Evolutionary conservation across 306 rosid species (phyloP).

Genomic region (Begonia peltatifolia): DNA sequence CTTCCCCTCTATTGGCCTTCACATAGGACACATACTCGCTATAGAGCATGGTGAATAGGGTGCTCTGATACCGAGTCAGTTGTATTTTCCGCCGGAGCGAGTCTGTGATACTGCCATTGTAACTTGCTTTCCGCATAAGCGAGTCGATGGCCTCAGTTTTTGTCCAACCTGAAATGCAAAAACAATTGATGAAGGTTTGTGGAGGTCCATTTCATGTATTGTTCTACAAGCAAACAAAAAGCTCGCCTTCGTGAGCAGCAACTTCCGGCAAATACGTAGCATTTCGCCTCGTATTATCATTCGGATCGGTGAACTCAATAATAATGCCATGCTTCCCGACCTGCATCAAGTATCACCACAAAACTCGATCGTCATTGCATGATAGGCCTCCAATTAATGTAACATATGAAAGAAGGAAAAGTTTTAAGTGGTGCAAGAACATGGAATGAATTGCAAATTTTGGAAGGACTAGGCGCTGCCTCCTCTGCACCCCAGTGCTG

Average conservation of each 20-base stretch:
- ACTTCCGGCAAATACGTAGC: slow-evolving; percentile 98
- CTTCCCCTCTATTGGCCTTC: slow-evolving; percentile 47
- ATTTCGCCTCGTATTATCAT: slow-evolving; percentile 64
- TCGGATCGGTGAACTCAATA: slow-evolving; percentile 82
- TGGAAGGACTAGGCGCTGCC: too few relatives aligned
- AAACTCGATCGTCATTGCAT: too few relatives aligned
- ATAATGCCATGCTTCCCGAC: slow-evolving; percentile 91
- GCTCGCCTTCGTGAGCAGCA: slow-evolving; percentile 81
- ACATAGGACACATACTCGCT: slow-evolving; percentile 59
- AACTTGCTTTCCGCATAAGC: slow-evolving; percentile 77
- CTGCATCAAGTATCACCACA: slow-evolving; percentile 23
- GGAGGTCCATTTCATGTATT: background rate
- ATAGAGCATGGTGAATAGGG: slow-evolving; percentile 59
- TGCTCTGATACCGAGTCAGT: slow-evolving; percentile 88
- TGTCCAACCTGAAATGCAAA: slow-evolving; percentile 67
- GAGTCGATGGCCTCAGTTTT: slow-evolving; percentile 79
- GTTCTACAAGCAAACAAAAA: background rate
- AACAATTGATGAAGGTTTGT: background rate
- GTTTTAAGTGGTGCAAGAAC: too few relatives aligned
- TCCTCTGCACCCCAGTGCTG: too few relatives aligned
- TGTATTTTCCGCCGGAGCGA: slow-evolving; percentile 35
- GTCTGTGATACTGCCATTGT: slow-evolving; percentile 48
- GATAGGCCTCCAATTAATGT: too few relatives aligned
- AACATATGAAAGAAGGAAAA: slow-evolving; percentile 19
- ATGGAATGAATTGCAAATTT: too few relatives aligned